Conservation (phyloP, 2,329 filamentous ascomycete genomes). For the Pseudocercospora macadamiae region DNA sequence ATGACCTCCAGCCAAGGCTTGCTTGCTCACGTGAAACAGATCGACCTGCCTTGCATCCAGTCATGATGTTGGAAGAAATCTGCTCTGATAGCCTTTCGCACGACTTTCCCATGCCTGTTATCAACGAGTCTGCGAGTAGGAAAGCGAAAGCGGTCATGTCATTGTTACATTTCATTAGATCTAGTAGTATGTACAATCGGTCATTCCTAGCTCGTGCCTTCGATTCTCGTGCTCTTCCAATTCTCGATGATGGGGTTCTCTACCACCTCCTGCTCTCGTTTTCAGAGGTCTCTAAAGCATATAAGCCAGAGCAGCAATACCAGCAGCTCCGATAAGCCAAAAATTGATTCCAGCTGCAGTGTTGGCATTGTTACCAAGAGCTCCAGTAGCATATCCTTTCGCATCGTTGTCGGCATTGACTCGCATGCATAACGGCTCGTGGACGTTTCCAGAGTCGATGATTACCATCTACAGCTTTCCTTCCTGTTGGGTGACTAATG, state of each 20-base stretch:
- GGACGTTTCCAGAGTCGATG: slow-evolving; percentile 18
- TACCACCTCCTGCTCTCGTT: too few species aligned
- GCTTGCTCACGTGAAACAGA: not conserved
- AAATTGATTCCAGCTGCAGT: slow-evolving; percentile 7
- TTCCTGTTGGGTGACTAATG: slow-evolving; percentile 12
- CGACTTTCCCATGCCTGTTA: too few species aligned
- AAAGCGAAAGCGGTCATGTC: too few species aligned
- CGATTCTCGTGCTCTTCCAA: too few species aligned
- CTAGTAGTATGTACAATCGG: too few species aligned
- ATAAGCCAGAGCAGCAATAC: slow-evolving; percentile 13
- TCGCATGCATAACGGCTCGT: slow-evolving; percentile 16
- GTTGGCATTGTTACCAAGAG: slow-evolving; percentile 4
- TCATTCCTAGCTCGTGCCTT: too few species aligned
- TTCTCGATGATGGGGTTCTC: too few species aligned
- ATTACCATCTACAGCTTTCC: slow-evolving; percentile 15
- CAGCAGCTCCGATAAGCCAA: slow-evolving; percentile 13
- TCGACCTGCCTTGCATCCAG: too few species aligned
- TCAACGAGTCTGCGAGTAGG: too few species aligned
- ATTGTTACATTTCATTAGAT: too few species aligned
- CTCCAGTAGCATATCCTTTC: slow-evolving; percentile 8
- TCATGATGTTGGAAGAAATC: too few species aligned
- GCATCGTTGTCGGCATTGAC: slow-evolving; percentile 11
- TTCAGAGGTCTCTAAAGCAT: slow-evolving; percentile 6
- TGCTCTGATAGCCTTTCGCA: too few species aligned
- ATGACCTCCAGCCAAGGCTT: not conserved